These are phyloP conservation scores for Eutrema heterophyllum DNA, from an alignment of 345 rosid genomes.

Conservation along the genomic window DNA sequence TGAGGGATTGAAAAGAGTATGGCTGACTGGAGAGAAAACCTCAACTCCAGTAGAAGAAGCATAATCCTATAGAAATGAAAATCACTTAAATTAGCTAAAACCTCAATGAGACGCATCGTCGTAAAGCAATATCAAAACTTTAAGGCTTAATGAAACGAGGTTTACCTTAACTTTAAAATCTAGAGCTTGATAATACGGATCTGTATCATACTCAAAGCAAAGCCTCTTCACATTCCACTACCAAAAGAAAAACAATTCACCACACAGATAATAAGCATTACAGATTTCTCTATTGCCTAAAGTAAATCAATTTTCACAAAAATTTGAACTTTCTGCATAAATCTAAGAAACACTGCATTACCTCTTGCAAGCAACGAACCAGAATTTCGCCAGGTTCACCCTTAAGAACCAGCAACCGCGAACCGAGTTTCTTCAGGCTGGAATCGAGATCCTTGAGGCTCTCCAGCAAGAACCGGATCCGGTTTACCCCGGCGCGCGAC, in stretches of 20 bases:
- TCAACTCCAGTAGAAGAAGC: constrained; percentile 67
- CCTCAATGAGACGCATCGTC: background rate
- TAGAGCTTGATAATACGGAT: constrained; percentile 79
- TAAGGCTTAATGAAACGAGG: background rate
- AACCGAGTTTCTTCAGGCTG: constrained; percentile 57
- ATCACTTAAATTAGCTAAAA: background rate
- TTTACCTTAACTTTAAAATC: constrained; percentile 66
- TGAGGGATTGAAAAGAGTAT: constrained; percentile 75
- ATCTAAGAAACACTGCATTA: background rate
- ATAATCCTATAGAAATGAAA: constrained; percentile 40
- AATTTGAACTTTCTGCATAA: background rate
- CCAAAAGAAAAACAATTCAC: background rate
- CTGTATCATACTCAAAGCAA: constrained; percentile 84
- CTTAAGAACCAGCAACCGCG: constrained; percentile 49
- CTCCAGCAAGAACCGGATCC: constrained; percentile 80
- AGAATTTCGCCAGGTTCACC: constrained; percentile 69
- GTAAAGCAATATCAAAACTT: constrained; percentile 7
- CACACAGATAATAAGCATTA: background rate
- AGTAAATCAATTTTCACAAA: background rate
- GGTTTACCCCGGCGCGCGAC: constrained; percentile 58
- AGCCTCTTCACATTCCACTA: constrained; percentile 78
- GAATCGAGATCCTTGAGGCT: constrained; percentile 68
- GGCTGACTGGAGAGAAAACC: constrained; percentile 83
- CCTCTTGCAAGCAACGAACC: constrained; percentile 73
- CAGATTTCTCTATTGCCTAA: background rate